phyloP scores from a whole-genome alignment of 169 alveolate species.

The Plasmodium reichenowi region DNA sequence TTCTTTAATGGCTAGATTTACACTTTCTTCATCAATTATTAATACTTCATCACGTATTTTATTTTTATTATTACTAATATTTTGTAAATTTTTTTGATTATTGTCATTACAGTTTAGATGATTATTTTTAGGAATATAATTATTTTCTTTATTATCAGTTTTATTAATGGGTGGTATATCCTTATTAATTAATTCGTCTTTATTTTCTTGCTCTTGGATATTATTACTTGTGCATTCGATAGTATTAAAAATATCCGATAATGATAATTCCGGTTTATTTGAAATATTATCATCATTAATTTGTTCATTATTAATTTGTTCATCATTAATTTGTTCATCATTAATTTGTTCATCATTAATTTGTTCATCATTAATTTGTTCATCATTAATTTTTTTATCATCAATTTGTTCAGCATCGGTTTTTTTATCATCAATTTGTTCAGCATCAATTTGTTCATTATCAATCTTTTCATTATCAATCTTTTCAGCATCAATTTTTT shows the following conservation, averaged over 20 bases:
- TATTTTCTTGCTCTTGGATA: background rate
- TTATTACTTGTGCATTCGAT: too few species aligned
- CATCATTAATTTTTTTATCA: too few species aligned
- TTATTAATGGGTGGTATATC: background rate
- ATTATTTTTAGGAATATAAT: background rate
- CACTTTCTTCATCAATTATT: conserved; percentile 61
- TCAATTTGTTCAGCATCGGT: too few species aligned
- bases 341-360: too few species aligned
- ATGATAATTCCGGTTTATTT: too few species aligned
- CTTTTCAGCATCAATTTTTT: background rate
- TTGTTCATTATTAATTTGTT: too few species aligned
- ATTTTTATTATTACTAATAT: conserved; percentile 2
- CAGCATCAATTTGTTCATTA: too few species aligned
- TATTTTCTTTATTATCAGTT: background rate
- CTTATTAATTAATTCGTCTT: background rate
- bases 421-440: too few species aligned
- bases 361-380: too few species aligned
- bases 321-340: too few species aligned
- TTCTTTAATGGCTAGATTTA: conserved; percentile 64
- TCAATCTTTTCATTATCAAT: background rate
- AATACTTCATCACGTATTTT: conserved; percentile 12
- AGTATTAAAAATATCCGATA: too few species aligned
- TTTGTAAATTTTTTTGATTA: background rate
- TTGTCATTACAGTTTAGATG: background rate
- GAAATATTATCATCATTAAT: too few species aligned